Evolutionary conservation across 805 yeast species (phyloP), one percentile per base, ranked within the genome.

Genomic region (Metschnikowia anglica): DNA sequence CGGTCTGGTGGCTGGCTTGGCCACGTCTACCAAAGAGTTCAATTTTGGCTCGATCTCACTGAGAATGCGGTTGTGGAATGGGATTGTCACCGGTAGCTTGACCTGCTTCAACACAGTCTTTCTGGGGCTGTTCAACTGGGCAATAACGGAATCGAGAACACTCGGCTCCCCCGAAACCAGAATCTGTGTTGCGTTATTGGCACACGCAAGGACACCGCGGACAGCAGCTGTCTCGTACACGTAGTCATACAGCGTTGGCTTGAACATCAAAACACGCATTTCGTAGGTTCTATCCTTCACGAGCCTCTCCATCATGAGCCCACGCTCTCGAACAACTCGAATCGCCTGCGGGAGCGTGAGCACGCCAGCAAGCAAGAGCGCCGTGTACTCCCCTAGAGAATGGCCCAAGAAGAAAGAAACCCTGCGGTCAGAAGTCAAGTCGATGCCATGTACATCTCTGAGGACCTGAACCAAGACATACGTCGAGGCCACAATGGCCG

Each of bases 61-160:
- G 54, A 80, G 54, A 3, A 68, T 46, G 9, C 62, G 55, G 44
- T 67, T 70, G 54, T 78, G 83, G 56, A 78, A 78, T 13, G 83
- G 81, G 2, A 77, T 71, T 2, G 65, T 56, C 6, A 76, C 81
- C 2, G 75, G 69, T 34, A 77, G 54, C 30, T 48, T 48, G 1
- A 60, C 57, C 3, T 60, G 46, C 46, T 61, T 61, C 10, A 65
- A 50, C 4, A 59, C 55, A 11, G 45, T 49, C 41, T 47, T 52
- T n/a, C 34, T 29, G 36, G 49, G 48, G 12, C 47, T 7, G 21
- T 50, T 43, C 4, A 53, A 26, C 16, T 46, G 48, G 10, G 18
- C 44, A 0, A 70, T 48, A 9, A 58, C 55, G 3, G 45, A 40
- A 6, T 52, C 51, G 2, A 77, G 48, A 1, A 52, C 56, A 1